Conservation (phyloP, 1,284 basidiomycete species). For the Acaromyces ingoldii region DNA sequence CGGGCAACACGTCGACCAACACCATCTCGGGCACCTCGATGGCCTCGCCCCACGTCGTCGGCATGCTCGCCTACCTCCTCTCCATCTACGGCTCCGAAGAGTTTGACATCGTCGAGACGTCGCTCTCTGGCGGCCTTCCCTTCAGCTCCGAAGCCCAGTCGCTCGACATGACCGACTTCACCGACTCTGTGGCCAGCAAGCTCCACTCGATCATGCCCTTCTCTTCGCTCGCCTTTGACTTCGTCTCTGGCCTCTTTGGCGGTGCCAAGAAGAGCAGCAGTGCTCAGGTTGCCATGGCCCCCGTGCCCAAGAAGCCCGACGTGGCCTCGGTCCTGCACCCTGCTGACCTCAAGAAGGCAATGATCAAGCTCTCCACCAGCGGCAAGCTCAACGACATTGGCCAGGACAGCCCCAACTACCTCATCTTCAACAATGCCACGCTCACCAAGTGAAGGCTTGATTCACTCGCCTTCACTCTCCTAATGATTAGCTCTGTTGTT, state of each 20-base stretch:
- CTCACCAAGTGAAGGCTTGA: no score
- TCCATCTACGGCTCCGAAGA: constrained; percentile 56
- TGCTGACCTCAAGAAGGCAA: constrained; percentile 67
- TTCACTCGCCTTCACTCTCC: no score
- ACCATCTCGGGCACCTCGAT: constrained; percentile 66
- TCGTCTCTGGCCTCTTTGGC: constrained; percentile 34
- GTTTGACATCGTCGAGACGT: constrained; percentile 14
- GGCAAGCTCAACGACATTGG: constrained; percentile 56
- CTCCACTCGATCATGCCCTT: constrained; percentile 37
- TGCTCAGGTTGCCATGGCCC: constrained; percentile 30
- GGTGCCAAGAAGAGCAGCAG: constrained; percentile 16
- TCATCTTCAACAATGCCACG: constrained; percentile 51
- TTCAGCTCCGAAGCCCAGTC: constrained; percentile 8
- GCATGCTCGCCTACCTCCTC: constrained; percentile 58
- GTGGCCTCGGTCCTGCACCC: constrained; percentile 58
- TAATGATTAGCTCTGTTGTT: no score
- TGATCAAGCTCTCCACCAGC: constrained; percentile 62
- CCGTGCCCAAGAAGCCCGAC: constrained; percentile 27
- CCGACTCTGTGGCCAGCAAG: constrained; percentile 38
- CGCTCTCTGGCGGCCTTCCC: constrained; percentile 2
- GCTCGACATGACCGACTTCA: constrained; percentile 18
- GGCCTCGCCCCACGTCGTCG: constrained; percentile 59
- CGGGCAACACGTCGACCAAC: constrained; percentile 58
- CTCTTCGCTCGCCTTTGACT: constrained; percentile 33
- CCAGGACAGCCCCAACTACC: constrained; percentile 42